Percentiles rank a stretch among this genome's conserved stretches.
Conservation (phyloP, 2,329 filamentous ascomycete genomes). For the Ophiostoma pallidulum region DNA sequence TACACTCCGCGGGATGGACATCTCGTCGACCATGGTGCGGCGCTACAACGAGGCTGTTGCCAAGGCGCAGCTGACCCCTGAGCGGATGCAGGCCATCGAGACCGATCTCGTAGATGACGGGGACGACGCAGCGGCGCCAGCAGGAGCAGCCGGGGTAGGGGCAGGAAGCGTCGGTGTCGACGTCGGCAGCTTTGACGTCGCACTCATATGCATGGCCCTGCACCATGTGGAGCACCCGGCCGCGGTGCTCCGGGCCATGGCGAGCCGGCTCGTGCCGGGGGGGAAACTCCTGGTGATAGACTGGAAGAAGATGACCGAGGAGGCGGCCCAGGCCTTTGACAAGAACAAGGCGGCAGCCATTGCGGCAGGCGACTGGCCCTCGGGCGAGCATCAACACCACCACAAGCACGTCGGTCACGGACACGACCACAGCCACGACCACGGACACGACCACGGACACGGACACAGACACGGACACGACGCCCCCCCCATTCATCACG, state of each 20-base stretch:
- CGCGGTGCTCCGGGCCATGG: constrained; percentile 12
- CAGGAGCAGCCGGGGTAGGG: background rate
- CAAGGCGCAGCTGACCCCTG: constrained; percentile 3
- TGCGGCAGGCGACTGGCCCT: background rate
- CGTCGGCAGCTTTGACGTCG: constrained; percentile 15
- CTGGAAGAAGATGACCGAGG: constrained; percentile 4
- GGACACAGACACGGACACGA: background rate
- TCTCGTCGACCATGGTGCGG: constrained; percentile 19
- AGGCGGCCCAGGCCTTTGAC: background rate
- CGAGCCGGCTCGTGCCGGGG: constrained; percentile 13
- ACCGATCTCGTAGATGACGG: constrained; percentile 16
- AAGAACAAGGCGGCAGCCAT: background rate
- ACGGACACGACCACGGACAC: background rate
- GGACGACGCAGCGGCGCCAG: background rate
- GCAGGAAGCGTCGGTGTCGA: constrained; percentile 1
- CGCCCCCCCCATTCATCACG: too few relatives aligned
- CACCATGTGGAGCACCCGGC: constrained; percentile 18
- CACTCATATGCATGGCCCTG: constrained; percentile 17
- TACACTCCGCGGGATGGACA: constrained; percentile 18
- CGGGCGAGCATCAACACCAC: background rate
- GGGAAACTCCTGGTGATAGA: constrained; percentile 19
- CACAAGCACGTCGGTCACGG: too few relatives aligned
- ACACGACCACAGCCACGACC: background rate
- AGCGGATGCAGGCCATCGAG: constrained; percentile 17
- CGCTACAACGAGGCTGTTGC: constrained; percentile 16